Base-by-base conservation (phyloP, 176 grass and related monocot species). In the Typha latifolia region DNA sequence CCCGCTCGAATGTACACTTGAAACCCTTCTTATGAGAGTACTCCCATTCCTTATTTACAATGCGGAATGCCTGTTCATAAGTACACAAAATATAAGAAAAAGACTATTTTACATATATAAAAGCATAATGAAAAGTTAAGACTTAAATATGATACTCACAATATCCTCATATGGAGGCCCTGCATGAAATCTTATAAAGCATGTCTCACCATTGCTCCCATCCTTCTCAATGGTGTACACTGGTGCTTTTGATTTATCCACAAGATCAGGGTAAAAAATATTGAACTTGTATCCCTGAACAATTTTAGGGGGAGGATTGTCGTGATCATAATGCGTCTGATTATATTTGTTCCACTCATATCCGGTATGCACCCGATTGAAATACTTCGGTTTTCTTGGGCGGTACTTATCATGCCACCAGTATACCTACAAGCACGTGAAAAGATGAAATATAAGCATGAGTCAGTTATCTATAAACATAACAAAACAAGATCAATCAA, bases 261-360 rank as follows among this genome's bases (percentile, higher is more conserved):
- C 89, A 26, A 99, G 85, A 75, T 99, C 94, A 66, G 89, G 94
- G 66, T 99, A 99, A 84, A 99, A 99, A 72, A 99, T 85, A 62
- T 99, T 99, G 76, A 99, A 99, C 78, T 99, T 99, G 61, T 99
- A 99, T 49, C 94, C 94, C 69, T 99, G 94, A 68, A 99, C 94
- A 51, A 85, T 85, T 81, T 99, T 99, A 13, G 94, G 89, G 0
- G 89, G 94, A 26, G 94, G 94, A 47, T 99, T 99, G 68, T 99
- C 89, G 4, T 97, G 94, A 63, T 90, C 94, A 71, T 97, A 97
- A 66, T 97, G 94, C 14, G 94, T 92, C 66, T 97, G 89, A 61
- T 97, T 97, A 64, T 97, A 97, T 75, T 97, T 97, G 68, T 97
- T 92, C 94, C 94, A 97, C 74, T 92, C 94, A 15, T 97, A 97